Evolutionary conservation across 2,329 filamentous ascomycete genomes (phyloP), one percentile per base, ranked within the genome.

Genomic region (Talaromyces funiculosus): DNA sequence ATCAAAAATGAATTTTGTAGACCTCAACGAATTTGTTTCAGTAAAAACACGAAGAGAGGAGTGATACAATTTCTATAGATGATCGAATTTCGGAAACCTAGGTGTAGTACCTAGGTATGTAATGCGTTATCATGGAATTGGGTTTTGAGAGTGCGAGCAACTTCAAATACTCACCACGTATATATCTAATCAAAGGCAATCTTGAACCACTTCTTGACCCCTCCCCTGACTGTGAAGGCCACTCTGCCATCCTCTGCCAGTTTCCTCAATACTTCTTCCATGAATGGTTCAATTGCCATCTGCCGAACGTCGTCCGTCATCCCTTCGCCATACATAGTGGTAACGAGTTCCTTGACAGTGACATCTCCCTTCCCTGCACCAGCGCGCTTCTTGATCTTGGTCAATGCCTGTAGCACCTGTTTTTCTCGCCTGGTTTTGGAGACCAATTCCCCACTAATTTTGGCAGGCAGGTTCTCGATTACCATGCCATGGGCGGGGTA

Each of bases 401-500:
- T 31, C 53, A 82, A 67, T 3, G 74, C 69, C 26, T 67, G 54
- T 35, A 79, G 51, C 3, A 78, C 69, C 63, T 78, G 76, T 24
- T 59, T 62, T 65, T 81, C 80, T 0, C 79, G 73, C 3, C 74
- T 62, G 26, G 59, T 43, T 64, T 79, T 79, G n/a, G 69, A 63
- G 0, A 57, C 67, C 20, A 81, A 62, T 60, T 80, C 74, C 1
- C 53, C 61, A 0, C 31, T 60, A 40, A 81, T 77, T 63, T 79
- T 80, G 14, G 56, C 63, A 4, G 61, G 69, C 4, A 80, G 65
- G 60, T 80, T 65, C 1, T 49, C 14, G 37, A 81, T 76, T 0
- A 72, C 67, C 0, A 62, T 66, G 3, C 80, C 80, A 59, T 82
- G 80, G 2, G 75, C 80, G 0, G 80, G 75, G 63, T 82, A 80